Evolutionary conservation across 1,284 basidiomycete species (phyloP).

Genomic region (Kalmanozyma brasiliensis): DNA sequence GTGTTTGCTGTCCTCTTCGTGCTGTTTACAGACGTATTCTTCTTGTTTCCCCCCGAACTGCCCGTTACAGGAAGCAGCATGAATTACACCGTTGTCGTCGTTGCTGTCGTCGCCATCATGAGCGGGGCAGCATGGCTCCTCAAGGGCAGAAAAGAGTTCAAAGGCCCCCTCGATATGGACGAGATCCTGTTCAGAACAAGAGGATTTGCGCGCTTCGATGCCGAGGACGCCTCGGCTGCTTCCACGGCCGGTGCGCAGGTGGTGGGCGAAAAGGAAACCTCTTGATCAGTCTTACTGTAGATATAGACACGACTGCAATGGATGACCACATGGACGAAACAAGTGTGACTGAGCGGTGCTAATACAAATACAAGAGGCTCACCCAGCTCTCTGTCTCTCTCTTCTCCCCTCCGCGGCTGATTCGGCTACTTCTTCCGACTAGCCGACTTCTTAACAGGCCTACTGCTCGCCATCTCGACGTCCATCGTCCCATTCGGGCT

Average conservation of each 20-base stretch:
- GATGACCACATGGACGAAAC: no score
- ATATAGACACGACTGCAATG: no score
- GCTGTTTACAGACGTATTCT: conserved; percentile 70
- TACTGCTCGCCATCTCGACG: conserved; percentile 12
- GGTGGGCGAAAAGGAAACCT: neutral
- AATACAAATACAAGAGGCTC: conserved; percentile 23
- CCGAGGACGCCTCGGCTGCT: neutral
- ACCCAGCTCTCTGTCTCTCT: neutral
- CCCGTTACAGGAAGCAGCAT: conserved; percentile 69
- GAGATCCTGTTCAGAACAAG: conserved; percentile 38
- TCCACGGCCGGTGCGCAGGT: neutral
- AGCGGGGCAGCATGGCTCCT: conserved; percentile 45
- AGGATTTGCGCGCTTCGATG: conserved; percentile 24
- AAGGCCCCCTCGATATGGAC: conserved; percentile 51
- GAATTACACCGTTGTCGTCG: conserved; percentile 70
- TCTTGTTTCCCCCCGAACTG: conserved; percentile 71
- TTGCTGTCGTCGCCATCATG: conserved; percentile 43
- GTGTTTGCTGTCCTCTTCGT: conserved; percentile 69
- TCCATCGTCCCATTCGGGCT: conserved; percentile 8
- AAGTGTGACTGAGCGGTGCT: neutral
- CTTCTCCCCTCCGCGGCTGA: neutral
- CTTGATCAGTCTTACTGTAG: no score
- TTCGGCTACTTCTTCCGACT: conserved; percentile 9
- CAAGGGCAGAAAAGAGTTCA: conserved; percentile 41
- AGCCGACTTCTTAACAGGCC: conserved; percentile 27